A percentile compares a stretch with the other conserved stretches of the same genome.
These are phyloP conservation scores for Paramecium caudatum DNA, from an alignment of 73 alveolate species.

Conservation along the genomic window DNA sequence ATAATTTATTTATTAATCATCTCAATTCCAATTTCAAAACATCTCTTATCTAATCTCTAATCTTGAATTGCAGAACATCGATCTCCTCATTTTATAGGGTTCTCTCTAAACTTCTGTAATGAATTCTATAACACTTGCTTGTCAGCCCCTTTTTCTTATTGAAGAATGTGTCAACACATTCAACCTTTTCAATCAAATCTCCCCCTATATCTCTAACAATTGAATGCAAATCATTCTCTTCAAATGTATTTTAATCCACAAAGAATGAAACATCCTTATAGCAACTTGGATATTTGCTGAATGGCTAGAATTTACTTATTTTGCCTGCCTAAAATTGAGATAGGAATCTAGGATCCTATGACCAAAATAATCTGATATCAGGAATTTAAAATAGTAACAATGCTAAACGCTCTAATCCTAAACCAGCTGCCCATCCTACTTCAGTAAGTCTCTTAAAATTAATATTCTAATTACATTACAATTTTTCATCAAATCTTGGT, in stretches of 20 bases:
- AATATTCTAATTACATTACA: constrained; percentile 68
- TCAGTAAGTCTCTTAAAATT: constrained; percentile 76
- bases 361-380: constrained; percentile 93
- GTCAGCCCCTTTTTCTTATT: constrained; percentile 84
- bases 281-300: constrained; percentile 91
- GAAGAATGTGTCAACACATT: constrained; percentile 83
- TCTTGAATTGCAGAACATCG: constrained; percentile 63
- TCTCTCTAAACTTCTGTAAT: constrained; percentile 91
- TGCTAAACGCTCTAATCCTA: constrained; percentile 94
- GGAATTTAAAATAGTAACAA: constrained; percentile 90
- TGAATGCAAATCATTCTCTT: constrained; percentile 90
- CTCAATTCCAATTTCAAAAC: constrained; percentile 65
- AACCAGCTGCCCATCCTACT: constrained; percentile 97
- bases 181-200: constrained; percentile 91
- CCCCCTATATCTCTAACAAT: constrained; percentile 85
- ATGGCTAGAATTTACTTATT: constrained; percentile 86
- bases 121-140: constrained; percentile 86
- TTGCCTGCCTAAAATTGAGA: constrained; percentile 86
- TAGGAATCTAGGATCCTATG: constrained; percentile 85
- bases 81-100: constrained; percentile 87
- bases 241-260: constrained; percentile 79
- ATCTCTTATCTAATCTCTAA: constrained; percentile 64
- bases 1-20: constrained; percentile 35
- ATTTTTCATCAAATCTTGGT: constrained; percentile 84
- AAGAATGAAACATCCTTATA: constrained; percentile 91